Conservation (phyloP, 768 basidiomycete genomes). For the Calocera viscosa region DNA sequence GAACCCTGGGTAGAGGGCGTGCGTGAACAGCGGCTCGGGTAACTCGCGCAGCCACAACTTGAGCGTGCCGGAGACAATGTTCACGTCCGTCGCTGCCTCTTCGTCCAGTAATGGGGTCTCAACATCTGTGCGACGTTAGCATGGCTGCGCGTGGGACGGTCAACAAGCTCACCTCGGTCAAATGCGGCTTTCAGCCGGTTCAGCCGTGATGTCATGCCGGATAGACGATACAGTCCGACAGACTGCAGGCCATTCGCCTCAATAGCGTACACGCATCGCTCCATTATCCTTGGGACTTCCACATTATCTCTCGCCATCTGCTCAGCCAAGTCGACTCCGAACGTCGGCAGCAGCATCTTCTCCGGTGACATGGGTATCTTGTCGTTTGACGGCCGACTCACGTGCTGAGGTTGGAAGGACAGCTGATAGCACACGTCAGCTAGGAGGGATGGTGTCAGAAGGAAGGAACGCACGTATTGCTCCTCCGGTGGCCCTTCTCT, state of each 20-base stretch:
- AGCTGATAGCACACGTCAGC: conserved; percentile 45
- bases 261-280: conserved; percentile 82
- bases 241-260: conserved; percentile 74
- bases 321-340: conserved; percentile 82
- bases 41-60: conserved; percentile 96
- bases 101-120: conserved; percentile 78
- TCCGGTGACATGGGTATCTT: conserved; percentile 14
- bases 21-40: conserved; percentile 84
- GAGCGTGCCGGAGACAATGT: conserved; percentile 84
- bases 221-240: conserved; percentile 88
- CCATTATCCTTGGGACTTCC: conserved; percentile 77
- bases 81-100: conserved; percentile 91
- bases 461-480: conserved; percentile 67
- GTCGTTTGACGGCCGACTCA: conserved; percentile 11
- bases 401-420: conserved; percentile 24
- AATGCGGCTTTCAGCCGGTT: conserved; percentile 66
- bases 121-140: conserved; percentile 41
- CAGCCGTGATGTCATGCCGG: conserved; percentile 81
- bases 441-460: conserved; percentile 10
- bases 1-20: conserved; percentile 75
- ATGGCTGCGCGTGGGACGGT: neutral
- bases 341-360: conserved; percentile 43
- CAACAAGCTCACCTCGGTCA: conserved; percentile 57
- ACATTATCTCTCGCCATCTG: conserved; percentile 85
- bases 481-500: conserved; percentile 84